These are phyloP conservation scores for Tetrahymena thermophila DNA, from an alignment of 73 alveolate species.

Conservation along the genomic window DNA sequence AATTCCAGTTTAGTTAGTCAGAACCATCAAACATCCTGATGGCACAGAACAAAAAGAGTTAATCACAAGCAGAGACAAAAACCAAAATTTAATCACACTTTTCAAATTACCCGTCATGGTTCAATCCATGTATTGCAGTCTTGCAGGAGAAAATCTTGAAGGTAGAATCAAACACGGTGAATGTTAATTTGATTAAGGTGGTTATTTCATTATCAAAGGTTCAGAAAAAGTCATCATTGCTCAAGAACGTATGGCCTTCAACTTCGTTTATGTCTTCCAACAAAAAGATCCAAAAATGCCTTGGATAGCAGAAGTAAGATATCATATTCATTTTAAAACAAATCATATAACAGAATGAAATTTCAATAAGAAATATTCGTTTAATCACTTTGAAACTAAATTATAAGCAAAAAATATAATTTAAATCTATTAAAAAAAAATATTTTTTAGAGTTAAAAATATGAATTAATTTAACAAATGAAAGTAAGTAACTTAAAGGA, in stretches of 20 bases:
- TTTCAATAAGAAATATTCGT: too few species aligned
- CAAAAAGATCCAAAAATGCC: slow-evolving; percentile 46
- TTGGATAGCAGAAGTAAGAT: slow-evolving; percentile 71
- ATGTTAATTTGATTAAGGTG: slow-evolving; percentile 74
- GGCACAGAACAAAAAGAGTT: slow-evolving; percentile 28
- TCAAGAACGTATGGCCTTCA: slow-evolving; percentile 70
- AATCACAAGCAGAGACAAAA: slow-evolving; percentile 8
- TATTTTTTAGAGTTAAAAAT: too few species aligned
- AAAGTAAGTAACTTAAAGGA: neutral
- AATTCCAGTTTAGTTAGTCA: slow-evolving; percentile 39
- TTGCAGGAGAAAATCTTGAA: slow-evolving; percentile 27
- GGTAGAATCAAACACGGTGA: slow-evolving; percentile 61
- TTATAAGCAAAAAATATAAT: too few species aligned
- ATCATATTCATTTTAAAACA: neutral
- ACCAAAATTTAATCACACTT: slow-evolving; percentile 24
- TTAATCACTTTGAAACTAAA: too few species aligned
- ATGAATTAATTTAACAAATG: neutral
- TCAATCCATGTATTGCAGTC: slow-evolving; percentile 54
- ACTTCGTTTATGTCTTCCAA: slow-evolving; percentile 62
- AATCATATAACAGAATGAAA: neutral
- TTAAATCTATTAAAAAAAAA: too few species aligned
- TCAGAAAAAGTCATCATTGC: slow-evolving; percentile 74
- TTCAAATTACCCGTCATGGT: slow-evolving; percentile 68
- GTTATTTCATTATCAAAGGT: slow-evolving; percentile 68
- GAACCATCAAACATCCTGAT: slow-evolving; percentile 31